A percentile compares a stretch with the other conserved stretches of the same genome.
Conservation (phyloP, 345 rosid genomes). For the Populus pruinosa region DNA sequence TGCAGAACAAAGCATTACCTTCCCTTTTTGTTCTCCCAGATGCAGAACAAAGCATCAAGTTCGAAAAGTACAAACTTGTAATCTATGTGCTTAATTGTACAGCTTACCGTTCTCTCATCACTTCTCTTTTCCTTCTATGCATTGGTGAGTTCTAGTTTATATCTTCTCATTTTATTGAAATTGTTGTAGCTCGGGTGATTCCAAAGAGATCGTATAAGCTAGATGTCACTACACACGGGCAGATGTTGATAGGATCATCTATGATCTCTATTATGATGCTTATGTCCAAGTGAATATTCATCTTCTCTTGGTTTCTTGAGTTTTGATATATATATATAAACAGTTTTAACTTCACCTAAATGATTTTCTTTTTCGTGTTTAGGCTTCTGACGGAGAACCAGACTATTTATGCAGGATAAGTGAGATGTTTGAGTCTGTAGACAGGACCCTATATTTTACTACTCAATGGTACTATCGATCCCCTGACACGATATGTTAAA, state of each 20-base stretch:
- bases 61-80: slow-evolving; percentile 29
- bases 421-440: slow-evolving; percentile 57
- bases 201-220: slow-evolving; percentile 38
- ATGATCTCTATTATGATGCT: slow-evolving; percentile 56
- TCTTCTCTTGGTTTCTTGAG: not conserved
- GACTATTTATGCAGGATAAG: slow-evolving; percentile 49
- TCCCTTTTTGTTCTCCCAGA: slow-evolving; percentile 15
- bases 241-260: slow-evolving; percentile 41
- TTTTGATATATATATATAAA: not conserved
- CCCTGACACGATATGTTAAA: slow-evolving; percentile 58
- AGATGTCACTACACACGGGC: slow-evolving; percentile 45
- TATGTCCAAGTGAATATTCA: slow-evolving; percentile 46
- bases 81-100: not conserved
- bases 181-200: slow-evolving; percentile 20
- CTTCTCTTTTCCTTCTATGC: not conserved
- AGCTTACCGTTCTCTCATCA: not conserved
- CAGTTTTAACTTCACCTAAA: not conserved
- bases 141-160: not conserved
- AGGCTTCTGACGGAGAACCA: slow-evolving; percentile 52
- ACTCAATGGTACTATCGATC: slow-evolving; percentile 85
- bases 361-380: not conserved
- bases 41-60: not conserved
- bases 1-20: not conserved
- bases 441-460: slow-evolving; percentile 41
- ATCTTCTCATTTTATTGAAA: not conserved